Evolutionary conservation across 768 basidiomycete species (phyloP), one percentile per base, ranked within the genome.

Genomic region (Mycena filopes): DNA sequence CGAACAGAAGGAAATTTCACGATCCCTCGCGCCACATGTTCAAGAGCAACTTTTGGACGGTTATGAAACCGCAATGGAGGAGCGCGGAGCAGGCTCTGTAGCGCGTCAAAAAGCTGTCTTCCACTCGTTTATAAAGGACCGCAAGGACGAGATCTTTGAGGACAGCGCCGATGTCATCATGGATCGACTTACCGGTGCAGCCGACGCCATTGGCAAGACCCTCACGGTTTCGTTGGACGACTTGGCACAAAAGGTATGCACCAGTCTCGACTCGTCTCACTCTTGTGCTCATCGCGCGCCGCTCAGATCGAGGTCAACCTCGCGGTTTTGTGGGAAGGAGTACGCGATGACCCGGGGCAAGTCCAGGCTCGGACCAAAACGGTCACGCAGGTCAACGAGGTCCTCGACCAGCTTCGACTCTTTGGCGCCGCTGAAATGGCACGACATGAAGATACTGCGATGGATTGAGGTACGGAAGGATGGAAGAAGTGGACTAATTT

Each of bases 41-140:
- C 85, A 86, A 66, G 71, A 72, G 12, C 81, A 85, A 67, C 78
- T 89, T 13, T 26, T 77, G 12, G 81, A 83, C 9, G 87, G 85
- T 0, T 90, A 90, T 70, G 73, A 84, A 54, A 75, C 65, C 2
- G 87, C 88, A 0, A 84, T 87, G 83, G 75, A 81, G 55, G 86
- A 89, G 67, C 72, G 80, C 42, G 89, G 88, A 2, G 76, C 40
- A 20, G 88, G 88, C 12, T 86, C 85, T 60, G 87, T 89, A 6
- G 84, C 83, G 6, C 80, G 87, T 13, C 88, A 89, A 75, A 89
- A 87, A 81, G 87, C 86, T 46, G 74, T 79, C n/a, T 86, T 89
- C 80, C 84, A 79, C 40, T 60, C 75, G 29, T 85, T 77, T 65
- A 71, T 90, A 31, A 65, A 74, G 10, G 71, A 79, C 1, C 72